A percentile compares a stretch with the other conserved stretches of the same genome.
Evolutionary conservation across 2,329 filamentous ascomycete species (phyloP).

Genomic region (Fusarium gaditjirri): DNA sequence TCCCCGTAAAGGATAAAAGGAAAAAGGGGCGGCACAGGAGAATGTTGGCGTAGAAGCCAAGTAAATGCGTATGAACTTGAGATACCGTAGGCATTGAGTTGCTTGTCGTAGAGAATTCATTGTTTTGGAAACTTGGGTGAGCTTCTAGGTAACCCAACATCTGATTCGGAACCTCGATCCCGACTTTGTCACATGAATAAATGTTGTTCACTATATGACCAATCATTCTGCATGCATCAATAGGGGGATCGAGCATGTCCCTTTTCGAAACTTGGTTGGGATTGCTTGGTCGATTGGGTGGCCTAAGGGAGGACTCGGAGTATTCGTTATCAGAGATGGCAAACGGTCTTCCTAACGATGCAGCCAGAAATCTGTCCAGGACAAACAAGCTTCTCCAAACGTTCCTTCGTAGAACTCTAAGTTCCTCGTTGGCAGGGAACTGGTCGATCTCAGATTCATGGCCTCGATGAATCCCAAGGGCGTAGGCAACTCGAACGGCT

Average conservation of each 20-base stretch:
- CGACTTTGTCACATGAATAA: slow-evolving; percentile 69
- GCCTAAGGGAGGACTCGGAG: slow-evolving; percentile 58
- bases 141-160: slow-evolving; percentile 58
- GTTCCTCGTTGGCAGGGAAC: slow-evolving; percentile 51
- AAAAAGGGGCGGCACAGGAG: slow-evolving; percentile 74
- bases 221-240: slow-evolving; percentile 67
- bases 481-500: slow-evolving; percentile 71
- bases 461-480: slow-evolving; percentile 69
- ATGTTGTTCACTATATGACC: slow-evolving; percentile 68
- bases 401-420: slow-evolving; percentile 61
- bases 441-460: slow-evolving; percentile 68
- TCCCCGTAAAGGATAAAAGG: slow-evolving; percentile 63
- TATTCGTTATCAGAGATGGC: slow-evolving; percentile 72
- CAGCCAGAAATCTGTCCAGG: slow-evolving; percentile 71
- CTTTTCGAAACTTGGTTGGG: not conserved
- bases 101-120: not conserved
- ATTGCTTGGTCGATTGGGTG: slow-evolving; percentile 45
- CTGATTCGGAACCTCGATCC: slow-evolving; percentile 65
- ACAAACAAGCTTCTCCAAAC: slow-evolving; percentile 74
- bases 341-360: slow-evolving; percentile 69
- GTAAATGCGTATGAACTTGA: slow-evolving; percentile 70
- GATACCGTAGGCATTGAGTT: slow-evolving; percentile 60
- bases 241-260: slow-evolving; percentile 62
- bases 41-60: slow-evolving; percentile 71
- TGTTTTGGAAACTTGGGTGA: slow-evolving; percentile 60